Base-by-base conservation (phyloP, 192 early-diverging fungal species). In the Umbelopsis isabellina region DNA sequence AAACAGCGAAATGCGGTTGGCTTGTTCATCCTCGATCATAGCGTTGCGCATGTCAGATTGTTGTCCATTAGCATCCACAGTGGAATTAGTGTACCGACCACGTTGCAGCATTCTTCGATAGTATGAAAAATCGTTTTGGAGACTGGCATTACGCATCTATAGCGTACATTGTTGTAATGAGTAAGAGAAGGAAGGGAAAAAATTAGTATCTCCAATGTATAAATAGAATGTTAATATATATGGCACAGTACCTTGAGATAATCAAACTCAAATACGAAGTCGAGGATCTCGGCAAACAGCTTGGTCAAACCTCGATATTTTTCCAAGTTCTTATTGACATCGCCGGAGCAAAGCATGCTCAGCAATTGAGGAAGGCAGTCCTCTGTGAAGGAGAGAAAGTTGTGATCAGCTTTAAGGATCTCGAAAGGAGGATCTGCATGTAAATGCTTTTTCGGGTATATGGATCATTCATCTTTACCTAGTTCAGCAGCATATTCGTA, bases 101-200 rank as follows among this genome's bases (percentile, higher is more conserved):
- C 94, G 90, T 41, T 88, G 87, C 27, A 96, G 80, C 55, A 94
- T 93, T 64, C 97, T 86, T 47, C 96, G 92, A 72, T 99, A 99
- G 76, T 95, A 99, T 47, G 95, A 95, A 76, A 99, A 96, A 72
- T 99, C 97, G 80, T 99, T 99, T 78, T 99, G 97, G 70, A 98
- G 68, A 20, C 70, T 70, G 21, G 78, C 70, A 51, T 75, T 75
- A 11, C 74, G 70, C 78, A 80, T 80, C 73, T 73, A 68, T 1
- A 69, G 7, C 25, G 22, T 13, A 35, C 20, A 67, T 51, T 15
- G 18, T 52, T 65, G 61, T 41, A 16, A 65, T 10, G 6, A 41
- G 37, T 6, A 41, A 41, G 37, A 5, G 1, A 41, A 41, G 37
- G 37, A 41, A 41, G 37, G 37, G 37, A 10, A 41, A 48, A 48